These are phyloP conservation scores for Lepraria neglecta DNA, from an alignment of 495 filamentous ascomycete genomes.

Conservation along the genomic window DNA sequence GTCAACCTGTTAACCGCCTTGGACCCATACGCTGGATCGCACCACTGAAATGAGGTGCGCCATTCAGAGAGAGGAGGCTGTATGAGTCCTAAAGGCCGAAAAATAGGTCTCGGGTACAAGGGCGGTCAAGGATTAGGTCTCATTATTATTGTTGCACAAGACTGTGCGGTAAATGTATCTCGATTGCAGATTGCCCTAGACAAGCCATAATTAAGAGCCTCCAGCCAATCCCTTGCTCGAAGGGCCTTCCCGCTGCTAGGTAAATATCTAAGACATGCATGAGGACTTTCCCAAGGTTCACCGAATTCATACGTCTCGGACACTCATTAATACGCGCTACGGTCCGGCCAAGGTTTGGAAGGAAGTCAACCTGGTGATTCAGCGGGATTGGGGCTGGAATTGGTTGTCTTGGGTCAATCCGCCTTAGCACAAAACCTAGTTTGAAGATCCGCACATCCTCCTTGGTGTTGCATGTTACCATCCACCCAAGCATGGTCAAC, in stretches of 20 bases:
- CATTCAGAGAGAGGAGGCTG: not conserved
- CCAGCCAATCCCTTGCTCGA: slow-evolving; percentile 12
- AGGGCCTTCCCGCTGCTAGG: not conserved
- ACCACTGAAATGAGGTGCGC: not conserved
- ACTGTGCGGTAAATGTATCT: not conserved
- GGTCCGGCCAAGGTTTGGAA: not conserved
- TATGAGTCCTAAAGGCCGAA: not conserved
- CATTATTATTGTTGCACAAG: not conserved
- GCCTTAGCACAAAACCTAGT: too few species aligned
- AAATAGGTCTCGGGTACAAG: not conserved
- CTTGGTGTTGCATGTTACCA: too few species aligned
- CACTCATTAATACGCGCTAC: not conserved
- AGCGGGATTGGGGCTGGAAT: too few species aligned
- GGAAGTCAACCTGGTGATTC: too few species aligned
- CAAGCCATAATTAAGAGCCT: slow-evolving; percentile 2
- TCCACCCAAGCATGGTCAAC: not conserved
- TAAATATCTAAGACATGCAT: slow-evolving; percentile 8
- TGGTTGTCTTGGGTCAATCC: too few species aligned
- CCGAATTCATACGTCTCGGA: slow-evolving; percentile 17
- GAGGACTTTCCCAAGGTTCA: not conserved
- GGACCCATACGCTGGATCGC: not conserved
- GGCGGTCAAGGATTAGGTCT: slow-evolving; percentile 4
- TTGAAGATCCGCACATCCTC: too few species aligned
- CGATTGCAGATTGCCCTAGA: slow-evolving; percentile 5
- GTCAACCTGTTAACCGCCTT: not conserved